Evolutionary conservation across 352 stramenopile species (phyloP).

Genomic region (Pythium guiyangense): DNA sequence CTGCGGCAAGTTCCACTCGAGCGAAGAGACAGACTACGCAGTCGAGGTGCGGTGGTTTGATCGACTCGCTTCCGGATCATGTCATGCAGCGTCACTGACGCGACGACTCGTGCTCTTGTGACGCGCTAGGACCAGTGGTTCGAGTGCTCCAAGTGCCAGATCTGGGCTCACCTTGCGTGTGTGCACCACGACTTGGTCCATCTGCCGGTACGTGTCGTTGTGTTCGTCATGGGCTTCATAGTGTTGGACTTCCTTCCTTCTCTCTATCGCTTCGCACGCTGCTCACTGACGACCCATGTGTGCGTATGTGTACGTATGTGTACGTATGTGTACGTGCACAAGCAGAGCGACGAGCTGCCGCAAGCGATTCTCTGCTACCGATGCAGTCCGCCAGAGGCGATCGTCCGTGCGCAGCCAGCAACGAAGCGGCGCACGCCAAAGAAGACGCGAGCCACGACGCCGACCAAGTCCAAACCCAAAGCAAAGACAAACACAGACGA

Average conservation of each 20-base stretch:
- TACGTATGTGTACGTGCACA: too few species aligned
- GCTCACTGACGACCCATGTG: not conserved
- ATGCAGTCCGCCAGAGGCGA: not conserved
- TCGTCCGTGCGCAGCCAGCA: not conserved
- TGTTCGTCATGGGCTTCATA: too few species aligned
- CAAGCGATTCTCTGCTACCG: conserved; percentile 5
- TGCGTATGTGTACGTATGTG: not conserved
- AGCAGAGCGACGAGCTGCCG: conserved; percentile 11
- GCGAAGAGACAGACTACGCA: conserved; percentile 32
- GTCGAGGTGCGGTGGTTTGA: conserved; percentile 39
- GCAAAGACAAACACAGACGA: not conserved
- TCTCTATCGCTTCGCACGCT: not conserved
- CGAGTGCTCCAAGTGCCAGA: conserved; percentile 73
- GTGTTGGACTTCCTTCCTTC: not conserved
- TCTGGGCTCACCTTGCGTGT: conserved; percentile 73
- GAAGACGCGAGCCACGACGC: not conserved
- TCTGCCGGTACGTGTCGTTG: conserved; percentile 15
- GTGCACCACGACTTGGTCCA: conserved; percentile 41
- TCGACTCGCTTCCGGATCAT: not conserved
- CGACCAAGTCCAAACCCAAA: not conserved
- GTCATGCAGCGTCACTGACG: not conserved
- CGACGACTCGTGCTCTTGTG: not conserved
- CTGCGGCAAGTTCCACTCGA: conserved; percentile 65
- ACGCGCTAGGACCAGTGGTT: conserved; percentile 66
- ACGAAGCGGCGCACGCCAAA: not conserved